A percentile compares a stretch with the other conserved stretches of the same genome.
Conservation (phyloP, 2,329 filamentous ascomycete genomes). For the Aspergillus hortae region DNA sequence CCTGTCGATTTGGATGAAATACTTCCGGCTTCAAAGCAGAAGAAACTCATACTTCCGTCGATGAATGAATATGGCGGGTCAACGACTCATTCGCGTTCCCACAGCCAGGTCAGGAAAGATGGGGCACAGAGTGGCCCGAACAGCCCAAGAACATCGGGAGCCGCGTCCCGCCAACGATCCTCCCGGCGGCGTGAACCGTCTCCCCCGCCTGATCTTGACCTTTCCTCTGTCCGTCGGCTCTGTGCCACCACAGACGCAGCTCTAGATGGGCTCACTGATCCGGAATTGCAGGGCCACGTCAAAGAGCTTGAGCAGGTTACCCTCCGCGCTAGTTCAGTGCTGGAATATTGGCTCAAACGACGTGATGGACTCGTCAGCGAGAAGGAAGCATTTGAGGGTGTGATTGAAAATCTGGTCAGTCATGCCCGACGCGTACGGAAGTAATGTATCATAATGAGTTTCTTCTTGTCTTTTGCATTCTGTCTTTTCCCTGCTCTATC, state of each 20-base stretch:
- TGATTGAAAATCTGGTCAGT: constrained; percentile 94
- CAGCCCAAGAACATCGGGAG: constrained; percentile 23
- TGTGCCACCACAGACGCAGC: constrained; percentile 84
- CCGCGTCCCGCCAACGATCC: constrained; percentile 26
- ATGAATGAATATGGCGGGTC: constrained; percentile 59
- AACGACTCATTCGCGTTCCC: constrained; percentile 47
- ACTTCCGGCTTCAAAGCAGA: constrained; percentile 92
- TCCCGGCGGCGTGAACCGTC: constrained; percentile 51
- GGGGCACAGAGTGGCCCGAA: constrained; percentile 22
- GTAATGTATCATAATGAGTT: constrained; percentile 39
- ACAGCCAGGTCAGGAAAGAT: constrained; percentile 31
- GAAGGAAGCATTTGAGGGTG: constrained; percentile 89
- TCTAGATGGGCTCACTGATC: constrained; percentile 71
- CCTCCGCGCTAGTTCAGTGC: constrained; percentile 67
- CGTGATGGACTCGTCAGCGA: constrained; percentile 85
- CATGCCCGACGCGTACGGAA: constrained; percentile 83
- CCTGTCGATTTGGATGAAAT: constrained; percentile 97
- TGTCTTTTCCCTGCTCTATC: constrained; percentile 21
- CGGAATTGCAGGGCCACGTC: constrained; percentile 71
- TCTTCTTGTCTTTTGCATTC: constrained; percentile 7
- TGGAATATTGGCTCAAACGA: constrained; percentile 84
- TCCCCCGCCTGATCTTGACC: constrained; percentile 71
- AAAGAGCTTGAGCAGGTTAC: constrained; percentile 66
- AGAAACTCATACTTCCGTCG: constrained; percentile 91
- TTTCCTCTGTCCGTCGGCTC: constrained; percentile 71